phyloP scores from a whole-genome alignment of 495 filamentous ascomycete genomes.

The Talaromyces borbonicus region DNA sequence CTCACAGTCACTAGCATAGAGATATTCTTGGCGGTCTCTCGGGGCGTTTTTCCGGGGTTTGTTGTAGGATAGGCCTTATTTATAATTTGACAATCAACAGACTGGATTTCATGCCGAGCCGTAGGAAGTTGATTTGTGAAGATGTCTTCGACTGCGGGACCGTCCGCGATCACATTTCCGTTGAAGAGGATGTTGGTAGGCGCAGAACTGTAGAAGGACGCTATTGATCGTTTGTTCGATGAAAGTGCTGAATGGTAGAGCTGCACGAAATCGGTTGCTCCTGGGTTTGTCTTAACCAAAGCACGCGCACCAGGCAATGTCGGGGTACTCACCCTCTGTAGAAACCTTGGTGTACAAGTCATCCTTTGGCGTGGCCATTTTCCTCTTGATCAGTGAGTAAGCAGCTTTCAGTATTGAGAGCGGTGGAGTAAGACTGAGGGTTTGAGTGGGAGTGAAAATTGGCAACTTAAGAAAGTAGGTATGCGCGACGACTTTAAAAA shows the following conservation, averaged over 20 bases:
- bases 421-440: background rate
- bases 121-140: conserved; percentile 53
- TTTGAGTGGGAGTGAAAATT: background rate
- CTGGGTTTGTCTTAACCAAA: conserved; percentile 16
- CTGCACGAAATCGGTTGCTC: conserved; percentile 42
- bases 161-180: conserved; percentile 48
- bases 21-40: conserved; percentile 44
- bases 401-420: background rate
- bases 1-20: conserved; percentile 59
- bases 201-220: conserved; percentile 46
- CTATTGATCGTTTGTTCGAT: conserved; percentile 40
- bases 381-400: background rate
- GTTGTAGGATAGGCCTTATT: conserved; percentile 50
- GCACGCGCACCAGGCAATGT: background rate
- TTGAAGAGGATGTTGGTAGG: conserved; percentile 54
- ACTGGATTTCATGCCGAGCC: conserved; percentile 53
- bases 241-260: conserved; percentile 46
- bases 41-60: conserved; percentile 25
- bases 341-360: conserved; percentile 39
- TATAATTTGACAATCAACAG: conserved; percentile 63
- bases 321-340: conserved; percentile 31
- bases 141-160: conserved; percentile 46
- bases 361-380: conserved; percentile 31
- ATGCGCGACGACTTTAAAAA: background rate
- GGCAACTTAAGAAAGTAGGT: too few species aligned